phyloP scores from a whole-genome alignment of 148 eudicot species.

The Agrostemma githago region DNA sequence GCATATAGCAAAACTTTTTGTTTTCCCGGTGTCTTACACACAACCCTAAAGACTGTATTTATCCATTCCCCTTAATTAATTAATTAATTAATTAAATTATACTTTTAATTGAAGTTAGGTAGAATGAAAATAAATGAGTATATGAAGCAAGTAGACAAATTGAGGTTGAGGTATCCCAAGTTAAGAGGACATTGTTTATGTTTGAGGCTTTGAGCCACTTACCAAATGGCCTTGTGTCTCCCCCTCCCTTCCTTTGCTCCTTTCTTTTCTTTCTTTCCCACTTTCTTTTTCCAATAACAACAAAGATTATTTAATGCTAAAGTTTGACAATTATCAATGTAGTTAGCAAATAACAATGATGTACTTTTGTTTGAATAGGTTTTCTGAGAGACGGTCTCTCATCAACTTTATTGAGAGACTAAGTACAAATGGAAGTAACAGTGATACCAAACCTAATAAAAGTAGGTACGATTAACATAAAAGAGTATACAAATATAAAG shows the following conservation, averaged over 20 bases:
- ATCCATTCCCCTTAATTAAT: too few species aligned
- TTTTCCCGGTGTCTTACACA: too few species aligned
- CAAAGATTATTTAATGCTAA: neutral
- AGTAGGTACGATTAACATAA: too few species aligned
- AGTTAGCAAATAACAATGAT: too few species aligned
- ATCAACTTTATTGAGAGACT: too few species aligned
- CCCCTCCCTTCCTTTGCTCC: neutral
- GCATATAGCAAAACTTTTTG: too few species aligned
- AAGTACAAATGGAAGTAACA: too few species aligned
- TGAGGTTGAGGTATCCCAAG: neutral
- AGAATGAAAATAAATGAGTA: neutral
- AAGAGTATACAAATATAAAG: too few species aligned
- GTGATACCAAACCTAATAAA: too few species aligned
- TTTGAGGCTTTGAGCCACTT: conserved; percentile 3
- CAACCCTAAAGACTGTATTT: too few species aligned
- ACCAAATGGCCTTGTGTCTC: conserved; percentile 1
- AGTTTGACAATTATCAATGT: neutral
- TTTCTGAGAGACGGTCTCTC: too few species aligned
- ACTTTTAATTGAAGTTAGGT: neutral
- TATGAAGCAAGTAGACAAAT: neutral
- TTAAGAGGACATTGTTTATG: neutral
- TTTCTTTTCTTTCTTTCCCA: neutral
- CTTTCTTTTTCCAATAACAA: conserved; percentile 9
- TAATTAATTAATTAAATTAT: neutral
- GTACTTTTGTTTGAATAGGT: too few species aligned